A percentile compares a stretch with the other conserved stretches of the same genome.
Conservation (phyloP, 257 asterid genomes). For the Nicotiana knightiana region DNA sequence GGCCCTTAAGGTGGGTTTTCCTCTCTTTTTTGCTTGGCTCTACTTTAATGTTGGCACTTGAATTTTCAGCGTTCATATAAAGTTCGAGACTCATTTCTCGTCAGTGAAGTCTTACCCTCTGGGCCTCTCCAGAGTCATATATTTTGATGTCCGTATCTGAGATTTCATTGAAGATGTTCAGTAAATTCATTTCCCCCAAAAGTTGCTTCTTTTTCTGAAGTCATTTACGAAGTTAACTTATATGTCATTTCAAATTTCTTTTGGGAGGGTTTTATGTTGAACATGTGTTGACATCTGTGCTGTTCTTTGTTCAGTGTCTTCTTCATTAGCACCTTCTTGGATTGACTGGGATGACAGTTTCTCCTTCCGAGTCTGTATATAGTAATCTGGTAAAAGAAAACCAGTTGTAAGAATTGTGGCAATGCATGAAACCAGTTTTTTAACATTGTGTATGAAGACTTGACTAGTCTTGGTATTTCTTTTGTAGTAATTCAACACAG, state of each 20-base stretch:
- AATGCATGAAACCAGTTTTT: not conserved
- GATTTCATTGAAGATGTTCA: not conserved
- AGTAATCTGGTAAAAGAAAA: not conserved
- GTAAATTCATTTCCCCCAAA: not conserved
- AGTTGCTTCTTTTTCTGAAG: not conserved
- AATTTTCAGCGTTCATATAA: not conserved
- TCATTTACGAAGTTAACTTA: not conserved
- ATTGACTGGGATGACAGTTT: too few relatives aligned
- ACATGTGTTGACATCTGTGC: not conserved
- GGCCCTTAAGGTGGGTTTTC: not conserved
- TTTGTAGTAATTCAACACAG: not conserved
- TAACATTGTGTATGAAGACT: not conserved
- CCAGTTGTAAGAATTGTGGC: not conserved
- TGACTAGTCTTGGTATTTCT: not conserved
- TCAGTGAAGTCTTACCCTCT: not conserved
- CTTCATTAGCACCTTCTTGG: not conserved
- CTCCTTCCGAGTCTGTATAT: too few relatives aligned
- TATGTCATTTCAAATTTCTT: not conserved
- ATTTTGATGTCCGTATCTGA: not conserved
- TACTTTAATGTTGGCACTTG: not conserved
- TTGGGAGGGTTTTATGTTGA: not conserved
- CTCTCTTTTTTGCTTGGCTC: not conserved
- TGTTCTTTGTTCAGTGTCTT: not conserved
- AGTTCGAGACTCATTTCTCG: not conserved
- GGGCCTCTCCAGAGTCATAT: not conserved